phyloP scores from a whole-genome alignment of 2,329 filamentous ascomycete species.

The Penicillium frequentans region DNA sequence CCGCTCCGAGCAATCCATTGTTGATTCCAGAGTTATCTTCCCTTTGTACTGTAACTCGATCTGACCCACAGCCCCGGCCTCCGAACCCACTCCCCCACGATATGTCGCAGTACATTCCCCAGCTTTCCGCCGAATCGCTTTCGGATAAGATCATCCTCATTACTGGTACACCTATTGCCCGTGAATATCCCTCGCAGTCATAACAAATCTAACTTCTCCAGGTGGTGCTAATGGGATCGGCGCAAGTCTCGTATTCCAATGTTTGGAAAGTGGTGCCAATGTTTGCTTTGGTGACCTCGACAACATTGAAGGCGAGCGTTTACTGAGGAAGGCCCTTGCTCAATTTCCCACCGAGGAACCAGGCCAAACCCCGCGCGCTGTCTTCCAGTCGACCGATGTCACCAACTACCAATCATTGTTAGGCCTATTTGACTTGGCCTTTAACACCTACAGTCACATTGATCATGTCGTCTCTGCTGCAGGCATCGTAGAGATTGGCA shows the following conservation, averaged over 20 bases:
- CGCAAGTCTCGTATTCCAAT: conserved; percentile 41
- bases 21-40: background rate
- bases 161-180: conserved; percentile 12
- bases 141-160: conserved; percentile 21
- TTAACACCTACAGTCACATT: conserved; percentile 46
- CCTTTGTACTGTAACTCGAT: background rate
- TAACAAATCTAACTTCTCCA: conserved; percentile 9
- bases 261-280: conserved; percentile 40
- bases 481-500: conserved; percentile 46
- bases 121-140: conserved; percentile 15
- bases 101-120: conserved; percentile 23
- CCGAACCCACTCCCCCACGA: conserved; percentile 1
- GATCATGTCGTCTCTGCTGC: conserved; percentile 53
- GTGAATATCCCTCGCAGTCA: background rate
- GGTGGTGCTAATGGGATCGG: conserved; percentile 49
- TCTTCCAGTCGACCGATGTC: conserved; percentile 49
- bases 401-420: conserved; percentile 48
- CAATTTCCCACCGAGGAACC: conserved; percentile 11
- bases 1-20: background rate
- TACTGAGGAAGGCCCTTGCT: conserved; percentile 22
- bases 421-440: conserved; percentile 48
- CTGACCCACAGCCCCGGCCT: background rate
- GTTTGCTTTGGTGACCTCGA: conserved; percentile 49
- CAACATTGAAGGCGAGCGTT: conserved; percentile 31
- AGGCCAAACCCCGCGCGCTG: conserved; percentile 21